Conservation (phyloP, 768 basidiomycete genomes). For the Leccinum uliginosum region DNA sequence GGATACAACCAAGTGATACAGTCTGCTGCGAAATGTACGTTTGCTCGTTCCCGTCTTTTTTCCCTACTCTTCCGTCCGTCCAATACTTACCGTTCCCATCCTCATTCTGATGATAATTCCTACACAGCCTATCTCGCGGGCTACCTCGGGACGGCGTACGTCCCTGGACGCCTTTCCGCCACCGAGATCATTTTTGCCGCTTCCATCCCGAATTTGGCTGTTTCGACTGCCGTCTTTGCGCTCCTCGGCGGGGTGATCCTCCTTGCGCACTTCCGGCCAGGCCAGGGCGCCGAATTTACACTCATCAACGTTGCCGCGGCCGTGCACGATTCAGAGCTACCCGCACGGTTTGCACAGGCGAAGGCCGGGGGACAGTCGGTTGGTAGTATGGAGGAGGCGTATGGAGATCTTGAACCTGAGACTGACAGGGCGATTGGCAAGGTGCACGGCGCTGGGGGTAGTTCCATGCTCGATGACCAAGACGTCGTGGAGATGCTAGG, state of each 20-base stretch:
- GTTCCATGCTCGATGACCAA: not conserved
- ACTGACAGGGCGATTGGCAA: not conserved
- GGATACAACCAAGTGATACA: conserved; percentile 19
- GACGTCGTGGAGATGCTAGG: conserved; percentile 8
- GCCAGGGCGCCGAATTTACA: conserved; percentile 22
- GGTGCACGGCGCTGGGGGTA: not conserved
- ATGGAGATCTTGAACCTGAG: not conserved
- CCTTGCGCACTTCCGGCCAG: conserved; percentile 20
- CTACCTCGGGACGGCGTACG: conserved; percentile 24
- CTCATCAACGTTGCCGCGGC: conserved; percentile 21
- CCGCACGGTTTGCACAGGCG: conserved; percentile 12
- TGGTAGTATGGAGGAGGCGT: not conserved
- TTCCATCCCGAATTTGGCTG: conserved; percentile 25
- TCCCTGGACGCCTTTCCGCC: conserved; percentile 26
- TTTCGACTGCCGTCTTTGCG: conserved; percentile 21
- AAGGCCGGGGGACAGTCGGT: not conserved
- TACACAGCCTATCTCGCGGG: conserved; percentile 17
- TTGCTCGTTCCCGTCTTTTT: not conserved
- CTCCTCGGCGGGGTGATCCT: conserved; percentile 20
- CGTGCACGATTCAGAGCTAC: conserved; percentile 23
- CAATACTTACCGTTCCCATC: not conserved
- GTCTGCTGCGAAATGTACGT: conserved; percentile 19
- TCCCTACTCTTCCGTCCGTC: no score
- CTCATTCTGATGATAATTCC: not conserved
- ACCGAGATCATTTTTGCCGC: conserved; percentile 22